These are phyloP conservation scores for Metroxylon sagu DNA, from an alignment of 176 grass and related monocot genomes.

Conservation along the genomic window DNA sequence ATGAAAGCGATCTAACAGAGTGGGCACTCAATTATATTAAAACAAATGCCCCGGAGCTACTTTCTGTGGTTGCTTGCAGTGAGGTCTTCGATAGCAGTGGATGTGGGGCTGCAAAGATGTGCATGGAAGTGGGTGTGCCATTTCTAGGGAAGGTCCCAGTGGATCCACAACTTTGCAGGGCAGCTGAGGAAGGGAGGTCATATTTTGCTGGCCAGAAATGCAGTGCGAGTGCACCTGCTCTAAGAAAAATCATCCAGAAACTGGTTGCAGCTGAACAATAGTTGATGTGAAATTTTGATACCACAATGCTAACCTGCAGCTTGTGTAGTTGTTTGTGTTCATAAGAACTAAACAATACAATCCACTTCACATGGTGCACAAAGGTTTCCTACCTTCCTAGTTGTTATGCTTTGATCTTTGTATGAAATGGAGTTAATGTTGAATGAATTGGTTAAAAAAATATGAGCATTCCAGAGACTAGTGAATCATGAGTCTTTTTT, in stretches of 20 bases:
- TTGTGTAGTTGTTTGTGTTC: too few species aligned
- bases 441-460: too few species aligned
- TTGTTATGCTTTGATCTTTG: too few species aligned
- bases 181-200: conserved; percentile 89
- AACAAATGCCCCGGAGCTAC: conserved; percentile 63
- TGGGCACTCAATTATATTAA: conserved; percentile 46
- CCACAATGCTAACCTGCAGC: too few species aligned
- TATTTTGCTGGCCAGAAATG: conserved; percentile 83
- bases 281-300: not conserved
- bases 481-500: too few species aligned
- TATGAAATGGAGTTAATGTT: too few species aligned
- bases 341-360: too few species aligned
- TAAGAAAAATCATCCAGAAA: conserved; percentile 70
- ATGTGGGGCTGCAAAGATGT: conserved; percentile 78
- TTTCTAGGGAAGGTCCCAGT: conserved; percentile 91
- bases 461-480: too few species aligned
- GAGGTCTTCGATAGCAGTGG: conserved; percentile 82
- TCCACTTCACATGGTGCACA: too few species aligned
- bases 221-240: conserved; percentile 52
- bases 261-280: conserved; percentile 29
- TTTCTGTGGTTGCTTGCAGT: conserved; percentile 45
- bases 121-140: conserved; percentile 65
- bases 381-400: too few species aligned
- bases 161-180: conserved; percentile 80
- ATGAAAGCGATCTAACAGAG: conserved; percentile 40